phyloP scores from a whole-genome alignment of 768 basidiomycete genomes.

The Agaricus subrufescens region DNA sequence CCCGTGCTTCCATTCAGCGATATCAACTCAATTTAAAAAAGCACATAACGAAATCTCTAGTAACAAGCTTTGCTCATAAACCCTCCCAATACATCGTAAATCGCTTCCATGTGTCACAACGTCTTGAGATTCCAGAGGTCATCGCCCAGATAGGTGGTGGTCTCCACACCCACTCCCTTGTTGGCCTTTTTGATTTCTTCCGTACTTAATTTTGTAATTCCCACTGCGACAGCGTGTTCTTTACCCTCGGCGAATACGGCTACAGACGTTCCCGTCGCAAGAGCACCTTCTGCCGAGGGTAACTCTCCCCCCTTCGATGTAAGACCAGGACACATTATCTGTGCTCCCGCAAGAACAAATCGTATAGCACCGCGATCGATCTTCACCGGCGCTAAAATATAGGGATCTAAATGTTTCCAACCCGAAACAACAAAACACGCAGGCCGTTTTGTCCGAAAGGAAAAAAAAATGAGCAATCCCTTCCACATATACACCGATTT shows the following conservation, averaged over 20 bases:
- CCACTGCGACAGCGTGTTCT: slow-evolving; percentile 84
- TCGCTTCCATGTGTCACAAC: slow-evolving; percentile 33
- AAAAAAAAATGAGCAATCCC: neutral
- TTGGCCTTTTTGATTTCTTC: slow-evolving; percentile 90
- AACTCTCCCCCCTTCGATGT: slow-evolving; percentile 90
- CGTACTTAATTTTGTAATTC: slow-evolving; percentile 73
- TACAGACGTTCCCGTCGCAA: slow-evolving; percentile 75
- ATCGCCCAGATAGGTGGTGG: slow-evolving; percentile 81
- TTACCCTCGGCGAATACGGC: slow-evolving; percentile 96
- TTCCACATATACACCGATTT: no score
- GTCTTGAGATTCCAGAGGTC: slow-evolving; percentile 75
- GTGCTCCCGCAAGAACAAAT: slow-evolving; percentile 88
- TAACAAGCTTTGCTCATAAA: neutral
- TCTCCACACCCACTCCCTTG: slow-evolving; percentile 88
- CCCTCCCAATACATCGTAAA: neutral
- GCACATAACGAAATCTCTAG: neutral
- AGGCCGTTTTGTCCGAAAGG: no score
- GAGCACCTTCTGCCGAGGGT: slow-evolving; percentile 62
- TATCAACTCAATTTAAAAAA: neutral
- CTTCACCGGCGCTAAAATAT: slow-evolving; percentile 80
- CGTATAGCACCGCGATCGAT: slow-evolving; percentile 98
- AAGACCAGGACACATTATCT: slow-evolving; percentile 97
- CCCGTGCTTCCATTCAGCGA: neutral
- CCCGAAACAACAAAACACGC: no score
- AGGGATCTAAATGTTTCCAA: slow-evolving; percentile 62